Evolutionary conservation across 495 filamentous ascomycete species (phyloP).

Genomic region (Pyronema domesticum): DNA sequence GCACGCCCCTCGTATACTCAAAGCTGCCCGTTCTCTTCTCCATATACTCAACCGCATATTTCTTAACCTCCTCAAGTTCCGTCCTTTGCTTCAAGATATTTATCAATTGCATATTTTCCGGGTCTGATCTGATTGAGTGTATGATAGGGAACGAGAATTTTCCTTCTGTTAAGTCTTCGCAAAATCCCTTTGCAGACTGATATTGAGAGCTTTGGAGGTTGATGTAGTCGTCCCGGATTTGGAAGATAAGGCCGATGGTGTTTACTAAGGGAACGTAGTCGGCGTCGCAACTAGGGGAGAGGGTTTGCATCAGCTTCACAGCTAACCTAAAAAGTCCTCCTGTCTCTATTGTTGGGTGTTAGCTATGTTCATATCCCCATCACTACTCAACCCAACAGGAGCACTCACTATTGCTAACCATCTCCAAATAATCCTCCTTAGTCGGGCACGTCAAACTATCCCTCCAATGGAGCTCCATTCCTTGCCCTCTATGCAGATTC

Average conservation of each 20-base stretch:
- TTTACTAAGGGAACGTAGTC: constrained; percentile 79
- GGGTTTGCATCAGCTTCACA: constrained; percentile 90
- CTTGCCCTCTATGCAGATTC: constrained; percentile 89
- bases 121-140: constrained; percentile 72
- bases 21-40: constrained; percentile 76
- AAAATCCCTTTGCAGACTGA: constrained; percentile 78
- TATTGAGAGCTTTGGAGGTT: constrained; percentile 63
- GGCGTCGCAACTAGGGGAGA: constrained; percentile 29
- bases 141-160: constrained; percentile 98
- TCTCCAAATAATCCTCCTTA: constrained; percentile 94
- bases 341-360: constrained; percentile 37
- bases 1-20: constrained; percentile 57
- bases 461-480: constrained; percentile 95
- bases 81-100: constrained; percentile 89
- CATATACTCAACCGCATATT: constrained; percentile 85
- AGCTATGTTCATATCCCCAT: constrained; percentile 4
- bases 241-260: constrained; percentile 79
- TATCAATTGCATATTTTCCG: constrained; percentile 60
- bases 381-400: neutral
- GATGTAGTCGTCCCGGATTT: constrained; percentile 91
- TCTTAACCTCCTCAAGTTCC: constrained; percentile 69
- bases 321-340: constrained; percentile 88
- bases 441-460: constrained; percentile 84
- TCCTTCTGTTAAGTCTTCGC: constrained; percentile 91
- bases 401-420: constrained; percentile 66